A percentile compares a stretch with the other conserved stretches of the same genome.
These are phyloP conservation scores for Gossypium turneri DNA, from an alignment of 345 rosid genomes.

Conservation along the genomic window DNA sequence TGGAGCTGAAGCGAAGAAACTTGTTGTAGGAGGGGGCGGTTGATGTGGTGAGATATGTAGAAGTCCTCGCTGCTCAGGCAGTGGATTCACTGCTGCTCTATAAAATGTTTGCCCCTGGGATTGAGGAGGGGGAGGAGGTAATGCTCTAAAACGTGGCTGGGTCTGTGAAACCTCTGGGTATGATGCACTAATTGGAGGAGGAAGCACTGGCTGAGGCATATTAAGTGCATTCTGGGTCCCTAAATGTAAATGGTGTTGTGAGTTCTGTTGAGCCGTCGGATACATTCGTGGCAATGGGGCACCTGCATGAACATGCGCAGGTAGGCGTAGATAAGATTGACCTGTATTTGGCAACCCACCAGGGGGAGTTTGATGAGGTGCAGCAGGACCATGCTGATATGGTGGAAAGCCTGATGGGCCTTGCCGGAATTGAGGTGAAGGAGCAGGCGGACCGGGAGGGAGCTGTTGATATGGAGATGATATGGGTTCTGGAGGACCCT, in stretches of 20 bases:
- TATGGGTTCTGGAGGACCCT: conserved; percentile 31
- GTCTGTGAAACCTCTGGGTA: conserved; percentile 12
- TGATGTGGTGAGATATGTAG: conserved; percentile 24
- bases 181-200: conserved; percentile 20
- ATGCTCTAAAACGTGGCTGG: conserved; percentile 27
- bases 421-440: conserved; percentile 27
- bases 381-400: conserved; percentile 35
- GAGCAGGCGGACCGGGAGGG: conserved; percentile 25
- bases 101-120: conserved; percentile 28
- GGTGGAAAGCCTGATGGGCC: conserved; percentile 22
- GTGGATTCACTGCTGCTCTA: conserved; percentile 28
- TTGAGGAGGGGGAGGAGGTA: conserved; percentile 32
- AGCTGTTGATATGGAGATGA: conserved; percentile 33
- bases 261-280: conserved; percentile 31
- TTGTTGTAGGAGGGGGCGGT: conserved; percentile 32
- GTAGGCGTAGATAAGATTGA: conserved; percentile 28
- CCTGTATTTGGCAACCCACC: conserved; percentile 26
- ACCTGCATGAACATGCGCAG: conserved; percentile 25
- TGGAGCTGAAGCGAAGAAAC: conserved; percentile 23
- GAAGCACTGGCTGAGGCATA: conserved; percentile 25
- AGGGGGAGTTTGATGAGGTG: conserved; percentile 32
- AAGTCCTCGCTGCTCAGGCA: conserved; percentile 26
- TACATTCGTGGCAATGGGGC: conserved; percentile 23
- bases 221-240: conserved; percentile 27
- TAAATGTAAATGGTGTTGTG: conserved; percentile 21